Percentiles rank a stretch among this genome's conserved stretches.
These are phyloP conservation scores for Paramecium sexaurelia DNA, from an alignment of 73 alveolate species.

Conservation along the genomic window DNA sequence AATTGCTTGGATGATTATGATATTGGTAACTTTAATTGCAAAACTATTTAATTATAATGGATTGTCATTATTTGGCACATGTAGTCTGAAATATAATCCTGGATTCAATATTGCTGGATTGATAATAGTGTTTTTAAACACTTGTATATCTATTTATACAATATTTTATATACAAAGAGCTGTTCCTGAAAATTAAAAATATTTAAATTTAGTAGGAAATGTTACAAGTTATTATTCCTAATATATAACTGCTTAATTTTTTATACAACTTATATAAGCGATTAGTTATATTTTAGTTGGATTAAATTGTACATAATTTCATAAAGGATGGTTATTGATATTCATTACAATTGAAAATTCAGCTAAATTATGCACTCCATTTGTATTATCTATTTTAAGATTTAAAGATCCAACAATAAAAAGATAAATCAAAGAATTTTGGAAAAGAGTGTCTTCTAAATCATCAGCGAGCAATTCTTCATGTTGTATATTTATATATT, in stretches of 20 bases:
- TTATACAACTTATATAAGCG: conserved; percentile 26
- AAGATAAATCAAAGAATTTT: not conserved
- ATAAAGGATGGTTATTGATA: conserved; percentile 17
- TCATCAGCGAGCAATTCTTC: not conserved
- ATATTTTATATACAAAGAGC: conserved; percentile 14
- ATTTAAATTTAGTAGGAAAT: conserved; percentile 7
- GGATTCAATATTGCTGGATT: conserved; percentile 56
- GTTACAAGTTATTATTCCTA: conserved; percentile 33
- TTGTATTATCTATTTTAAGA: conserved; percentile 49
- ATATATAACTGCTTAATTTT: conserved; percentile 34
- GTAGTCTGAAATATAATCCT: conserved; percentile 24
- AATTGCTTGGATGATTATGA: not conserved
- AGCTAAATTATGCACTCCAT: conserved; percentile 60
- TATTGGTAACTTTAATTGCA: conserved; percentile 27
- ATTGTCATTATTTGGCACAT: conserved; percentile 62
- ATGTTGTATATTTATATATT: not conserved
- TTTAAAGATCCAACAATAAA: conserved; percentile 57
- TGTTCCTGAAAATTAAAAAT: conserved; percentile 55
- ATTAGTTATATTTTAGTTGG: conserved; percentile 54
- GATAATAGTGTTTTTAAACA: not conserved
- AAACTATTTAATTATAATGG: not conserved
- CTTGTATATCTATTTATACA: conserved; percentile 35
- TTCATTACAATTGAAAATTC: conserved; percentile 47
- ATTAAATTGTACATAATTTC: conserved; percentile 42
- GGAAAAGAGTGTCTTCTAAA: not conserved